A percentile compares a stretch with the other conserved stretches of the same genome.
These are phyloP conservation scores for Scheffersomyces titani DNA, from an alignment of 1,139 yeast species.

Conservation along the genomic window DNA sequence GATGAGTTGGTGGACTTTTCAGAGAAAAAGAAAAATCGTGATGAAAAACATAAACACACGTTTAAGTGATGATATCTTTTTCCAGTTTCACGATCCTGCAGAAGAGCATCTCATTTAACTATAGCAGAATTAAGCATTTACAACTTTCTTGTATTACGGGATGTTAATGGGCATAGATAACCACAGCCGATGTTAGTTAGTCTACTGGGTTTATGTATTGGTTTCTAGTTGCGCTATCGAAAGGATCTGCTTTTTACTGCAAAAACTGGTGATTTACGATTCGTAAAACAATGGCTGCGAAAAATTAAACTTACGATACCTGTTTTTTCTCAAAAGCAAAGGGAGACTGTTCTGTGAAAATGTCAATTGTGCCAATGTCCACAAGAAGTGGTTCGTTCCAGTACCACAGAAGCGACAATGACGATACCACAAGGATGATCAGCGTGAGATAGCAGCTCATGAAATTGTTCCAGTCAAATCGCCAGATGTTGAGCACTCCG, in stretches of 20 bases:
- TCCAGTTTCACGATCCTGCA: background rate
- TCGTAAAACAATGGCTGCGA: background rate
- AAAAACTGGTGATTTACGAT: background rate
- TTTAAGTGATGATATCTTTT: background rate
- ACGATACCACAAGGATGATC: constrained; percentile 4
- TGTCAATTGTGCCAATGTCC: constrained; percentile 9
- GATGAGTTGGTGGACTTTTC: background rate
- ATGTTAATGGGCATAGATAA: background rate
- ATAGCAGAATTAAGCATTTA: background rate
- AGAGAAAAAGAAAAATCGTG: background rate
- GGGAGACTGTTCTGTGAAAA: constrained; percentile 4
- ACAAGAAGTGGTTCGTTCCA: constrained; percentile 10
- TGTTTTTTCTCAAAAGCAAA: constrained; percentile 8
- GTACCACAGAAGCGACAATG: constrained; percentile 3
- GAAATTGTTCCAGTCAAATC: constrained; percentile 12
- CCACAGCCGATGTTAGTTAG: background rate
- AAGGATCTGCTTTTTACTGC: background rate
- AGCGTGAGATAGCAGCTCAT: constrained; percentile 14
- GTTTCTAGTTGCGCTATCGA: background rate
- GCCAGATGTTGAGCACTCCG: constrained; percentile 12
- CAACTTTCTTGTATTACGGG: background rate
- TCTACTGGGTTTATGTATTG: background rate
- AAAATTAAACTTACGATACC: background rate
- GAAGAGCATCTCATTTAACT: background rate
- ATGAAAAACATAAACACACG: background rate